phyloP scores from a whole-genome alignment of 2,329 filamentous ascomycete genomes.

The Alternaria conjuncta region DNA sequence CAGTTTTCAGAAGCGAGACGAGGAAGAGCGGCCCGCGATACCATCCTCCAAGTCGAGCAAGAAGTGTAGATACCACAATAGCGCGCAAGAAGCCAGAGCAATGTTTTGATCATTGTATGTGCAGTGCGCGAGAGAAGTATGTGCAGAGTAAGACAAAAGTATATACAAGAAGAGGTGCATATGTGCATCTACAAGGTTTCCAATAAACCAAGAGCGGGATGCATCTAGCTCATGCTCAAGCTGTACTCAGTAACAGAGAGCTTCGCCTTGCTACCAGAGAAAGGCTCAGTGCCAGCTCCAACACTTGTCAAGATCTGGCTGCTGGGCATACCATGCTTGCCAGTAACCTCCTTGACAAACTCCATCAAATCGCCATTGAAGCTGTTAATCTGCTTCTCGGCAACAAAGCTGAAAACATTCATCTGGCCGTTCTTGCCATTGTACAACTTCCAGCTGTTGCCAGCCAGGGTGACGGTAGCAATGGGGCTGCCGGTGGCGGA shows the following conservation, averaged over 20 bases:
- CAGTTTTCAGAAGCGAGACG: not conserved
- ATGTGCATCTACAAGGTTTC: not conserved
- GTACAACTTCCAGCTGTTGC: conserved; percentile 64
- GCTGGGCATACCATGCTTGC: conserved; percentile 55
- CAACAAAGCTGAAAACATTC: conserved; percentile 68
- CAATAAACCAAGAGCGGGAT: not conserved
- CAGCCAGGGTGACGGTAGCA: conserved; percentile 61
- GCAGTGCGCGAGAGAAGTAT: not conserved
- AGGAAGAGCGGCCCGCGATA: not conserved
- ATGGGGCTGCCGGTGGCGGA: conserved; percentile 62
- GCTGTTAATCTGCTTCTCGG: conserved; percentile 53
- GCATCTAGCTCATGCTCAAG: conserved; percentile 31
- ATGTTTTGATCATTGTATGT: not conserved
- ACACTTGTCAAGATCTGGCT: conserved; percentile 62
- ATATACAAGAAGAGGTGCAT: not conserved
- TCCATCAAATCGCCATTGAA: conserved; percentile 65
- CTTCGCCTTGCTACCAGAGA: conserved; percentile 57
- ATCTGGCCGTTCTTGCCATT: conserved; percentile 65
- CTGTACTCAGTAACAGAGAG: conserved; percentile 53
- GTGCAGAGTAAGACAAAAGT: not conserved
- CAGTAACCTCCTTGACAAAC: conserved; percentile 64
- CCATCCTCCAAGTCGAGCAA: not conserved
- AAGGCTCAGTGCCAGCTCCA: conserved; percentile 64
- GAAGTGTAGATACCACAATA: not conserved
- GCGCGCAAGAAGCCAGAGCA: not conserved